phyloP scores from a whole-genome alignment of 176 grass and related monocot genomes.

The Pharus latifolius region DNA sequence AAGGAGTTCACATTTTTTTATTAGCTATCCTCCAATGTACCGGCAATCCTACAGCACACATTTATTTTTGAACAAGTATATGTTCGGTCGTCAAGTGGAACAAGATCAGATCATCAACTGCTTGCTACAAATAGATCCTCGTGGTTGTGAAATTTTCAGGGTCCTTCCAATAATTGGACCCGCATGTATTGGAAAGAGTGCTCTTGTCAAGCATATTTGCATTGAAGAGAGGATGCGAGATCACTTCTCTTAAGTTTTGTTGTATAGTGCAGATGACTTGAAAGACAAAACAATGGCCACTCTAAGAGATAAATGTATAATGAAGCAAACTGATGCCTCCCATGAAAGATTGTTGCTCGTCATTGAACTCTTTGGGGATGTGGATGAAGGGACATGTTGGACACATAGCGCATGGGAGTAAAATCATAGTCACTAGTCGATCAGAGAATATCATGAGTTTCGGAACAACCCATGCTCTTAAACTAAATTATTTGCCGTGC shows the following conservation, averaged over 20 bases:
- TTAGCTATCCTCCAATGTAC: neutral
- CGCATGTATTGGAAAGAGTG: neutral
- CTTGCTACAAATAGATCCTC: neutral
- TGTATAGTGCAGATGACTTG: neutral
- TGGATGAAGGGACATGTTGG: neutral
- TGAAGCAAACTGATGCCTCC: neutral
- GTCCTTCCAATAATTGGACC: slow-evolving; percentile 1
- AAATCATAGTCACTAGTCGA: neutral
- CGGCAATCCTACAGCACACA: neutral
- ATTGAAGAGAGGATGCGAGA: neutral
- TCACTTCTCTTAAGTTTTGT: neutral
- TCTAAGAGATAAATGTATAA: neutral
- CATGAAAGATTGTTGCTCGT: neutral
- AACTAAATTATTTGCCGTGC: neutral
- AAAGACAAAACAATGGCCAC: neutral
- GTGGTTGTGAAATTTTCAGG: neutral
- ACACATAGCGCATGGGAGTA: neutral
- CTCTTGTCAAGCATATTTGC: neutral
- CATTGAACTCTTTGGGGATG: neutral
- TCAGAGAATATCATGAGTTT: neutral
- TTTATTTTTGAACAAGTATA: neutral
- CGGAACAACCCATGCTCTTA: neutral
- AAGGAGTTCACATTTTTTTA: neutral
- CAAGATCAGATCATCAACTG: neutral
- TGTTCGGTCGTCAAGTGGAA: neutral